A percentile compares a stretch with the other conserved stretches of the same genome.
phyloP scores from a whole-genome alignment of 345 rosid genomes.

The Aquilaria malaccensis region DNA sequence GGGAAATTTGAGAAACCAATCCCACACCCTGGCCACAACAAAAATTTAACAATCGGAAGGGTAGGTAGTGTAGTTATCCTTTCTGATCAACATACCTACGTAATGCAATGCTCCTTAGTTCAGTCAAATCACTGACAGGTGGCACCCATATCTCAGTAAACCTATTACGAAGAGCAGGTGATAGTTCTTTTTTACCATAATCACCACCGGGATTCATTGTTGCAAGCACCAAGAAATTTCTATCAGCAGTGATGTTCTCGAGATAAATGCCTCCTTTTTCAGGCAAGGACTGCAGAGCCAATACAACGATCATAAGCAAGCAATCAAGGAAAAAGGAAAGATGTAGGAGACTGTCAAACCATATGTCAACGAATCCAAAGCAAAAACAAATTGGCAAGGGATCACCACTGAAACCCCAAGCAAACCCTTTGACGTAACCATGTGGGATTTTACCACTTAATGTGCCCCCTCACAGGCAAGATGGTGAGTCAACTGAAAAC shows the following conservation, averaged over 20 bases:
- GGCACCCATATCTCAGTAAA: constrained; percentile 99
- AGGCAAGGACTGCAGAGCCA: constrained; percentile 61
- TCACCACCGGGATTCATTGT: constrained; percentile 99
- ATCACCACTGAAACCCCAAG: no score
- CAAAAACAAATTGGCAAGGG: not conserved
- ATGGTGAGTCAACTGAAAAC: no score
- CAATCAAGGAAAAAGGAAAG: no score
- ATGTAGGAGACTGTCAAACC: not conserved
- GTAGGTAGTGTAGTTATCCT: not conserved
- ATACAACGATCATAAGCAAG: constrained; percentile 4
- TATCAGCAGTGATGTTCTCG: constrained; percentile 73
- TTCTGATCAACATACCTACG: constrained; percentile 39
- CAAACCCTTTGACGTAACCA: no score
- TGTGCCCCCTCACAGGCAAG: no score
- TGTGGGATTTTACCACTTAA: no score
- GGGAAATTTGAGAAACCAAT: no score
- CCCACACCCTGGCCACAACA: no score
- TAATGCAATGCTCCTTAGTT: constrained; percentile 66
- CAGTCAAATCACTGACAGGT: constrained; percentile 49
- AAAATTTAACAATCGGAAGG: no score
- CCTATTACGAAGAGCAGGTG: constrained; percentile 95
- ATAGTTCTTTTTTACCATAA: constrained; percentile 94
- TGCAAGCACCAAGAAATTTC: constrained; percentile 70
- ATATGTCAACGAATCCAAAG: not conserved
- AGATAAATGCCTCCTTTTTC: constrained; percentile 85